Conservation (phyloP, 768 basidiomycete species). For the Boletellus ananas region DNA sequence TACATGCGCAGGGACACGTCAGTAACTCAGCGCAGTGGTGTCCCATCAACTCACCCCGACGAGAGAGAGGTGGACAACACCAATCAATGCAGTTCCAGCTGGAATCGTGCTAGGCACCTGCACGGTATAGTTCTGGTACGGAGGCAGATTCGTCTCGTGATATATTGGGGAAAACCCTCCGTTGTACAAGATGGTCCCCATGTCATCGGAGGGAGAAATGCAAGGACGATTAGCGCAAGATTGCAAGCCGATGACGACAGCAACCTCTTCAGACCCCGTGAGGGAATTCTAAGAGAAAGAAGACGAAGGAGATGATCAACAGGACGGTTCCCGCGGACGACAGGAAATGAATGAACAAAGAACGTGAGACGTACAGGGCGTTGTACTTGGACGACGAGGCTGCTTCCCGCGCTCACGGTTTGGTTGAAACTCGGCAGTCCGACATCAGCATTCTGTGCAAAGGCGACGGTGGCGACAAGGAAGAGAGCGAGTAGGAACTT, state of each 20-base stretch:
- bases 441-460: constrained; percentile 42
- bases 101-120: constrained; percentile 31
- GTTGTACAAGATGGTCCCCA: constrained; percentile 47
- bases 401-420: constrained; percentile 35
- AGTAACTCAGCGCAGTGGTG: not conserved
- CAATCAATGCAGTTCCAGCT: constrained; percentile 34
- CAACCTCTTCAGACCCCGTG: constrained; percentile 41
- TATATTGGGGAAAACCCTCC: constrained; percentile 40
- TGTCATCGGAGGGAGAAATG: constrained; percentile 20
- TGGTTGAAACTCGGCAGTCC: constrained; percentile 32
- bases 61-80: constrained; percentile 37
- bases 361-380: constrained; percentile 37
- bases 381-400: constrained; percentile 44
- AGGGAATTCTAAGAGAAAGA: constrained; percentile 30
- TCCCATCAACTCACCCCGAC: constrained; percentile 36
- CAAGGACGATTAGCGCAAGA: constrained; percentile 34
- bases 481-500: constrained; percentile 13
- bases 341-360: not conserved
- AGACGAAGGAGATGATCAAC: not conserved
- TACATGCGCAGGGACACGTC: constrained; percentile 9
- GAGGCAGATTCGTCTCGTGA: constrained; percentile 27
- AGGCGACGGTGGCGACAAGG: constrained; percentile 31
- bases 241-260: constrained; percentile 42
- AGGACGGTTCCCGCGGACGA: not conserved
- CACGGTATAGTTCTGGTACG: constrained; percentile 46